Evolutionary conservation across 352 stramenopile genomes (phyloP).

Genomic region (Aphanomyces astaci): DNA sequence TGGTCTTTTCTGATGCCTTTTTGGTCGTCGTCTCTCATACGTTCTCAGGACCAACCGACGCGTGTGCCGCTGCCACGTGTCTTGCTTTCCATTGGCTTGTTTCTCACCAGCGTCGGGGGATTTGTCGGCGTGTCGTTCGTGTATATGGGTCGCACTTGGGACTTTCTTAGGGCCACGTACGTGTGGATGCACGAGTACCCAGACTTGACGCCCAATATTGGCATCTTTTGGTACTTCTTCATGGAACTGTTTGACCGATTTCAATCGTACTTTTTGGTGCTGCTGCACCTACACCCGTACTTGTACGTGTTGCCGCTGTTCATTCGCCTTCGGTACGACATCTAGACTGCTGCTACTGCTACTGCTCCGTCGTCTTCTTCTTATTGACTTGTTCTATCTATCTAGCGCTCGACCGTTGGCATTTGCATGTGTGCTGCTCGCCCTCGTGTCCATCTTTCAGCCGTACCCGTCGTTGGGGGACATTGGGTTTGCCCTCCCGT

Average conservation of each 20-base stretch:
- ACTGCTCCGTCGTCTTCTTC: not conserved
- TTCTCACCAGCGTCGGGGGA: not conserved
- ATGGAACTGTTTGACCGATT: conserved; percentile 85
- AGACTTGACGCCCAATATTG: conserved; percentile 76
- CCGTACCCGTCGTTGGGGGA: conserved; percentile 70
- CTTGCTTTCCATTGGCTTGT: not conserved
- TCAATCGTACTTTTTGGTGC: conserved; percentile 73
- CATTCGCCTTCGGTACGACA: conserved; percentile 54
- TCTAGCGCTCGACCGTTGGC: conserved; percentile 58
- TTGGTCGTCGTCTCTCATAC: no score
- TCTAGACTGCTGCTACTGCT: not conserved
- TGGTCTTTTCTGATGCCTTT: no score
- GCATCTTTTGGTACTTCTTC: conserved; percentile 87
- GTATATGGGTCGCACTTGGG: not conserved
- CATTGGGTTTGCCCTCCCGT: conserved; percentile 68
- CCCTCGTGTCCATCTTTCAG: conserved; percentile 73
- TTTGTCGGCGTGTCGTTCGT: not conserved
- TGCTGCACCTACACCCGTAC: conserved; percentile 69
- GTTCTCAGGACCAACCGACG: not conserved
- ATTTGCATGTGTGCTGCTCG: conserved; percentile 52
- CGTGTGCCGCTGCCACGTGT: not conserved
- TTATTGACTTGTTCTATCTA: not conserved
- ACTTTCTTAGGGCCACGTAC: conserved; percentile 53
- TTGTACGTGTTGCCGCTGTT: conserved; percentile 78
- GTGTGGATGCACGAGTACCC: conserved; percentile 71